Evolutionary conservation across 2,329 filamentous ascomycete genomes (phyloP).

Genomic region (Basipetospora chlamydospora): DNA sequence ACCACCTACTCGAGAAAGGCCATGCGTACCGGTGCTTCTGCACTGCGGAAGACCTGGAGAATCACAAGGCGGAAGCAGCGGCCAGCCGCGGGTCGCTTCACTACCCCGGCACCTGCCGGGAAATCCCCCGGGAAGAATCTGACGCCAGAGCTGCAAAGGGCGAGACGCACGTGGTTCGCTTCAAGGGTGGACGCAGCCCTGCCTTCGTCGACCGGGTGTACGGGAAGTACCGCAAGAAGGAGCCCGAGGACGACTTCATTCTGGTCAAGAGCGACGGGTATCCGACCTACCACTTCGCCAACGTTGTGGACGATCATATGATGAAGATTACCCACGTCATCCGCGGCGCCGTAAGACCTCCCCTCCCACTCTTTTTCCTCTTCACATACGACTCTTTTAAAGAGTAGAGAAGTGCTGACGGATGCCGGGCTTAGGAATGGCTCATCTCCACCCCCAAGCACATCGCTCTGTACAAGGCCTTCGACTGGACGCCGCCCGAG

Average conservation of each 20-base stretch:
- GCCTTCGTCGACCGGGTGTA: slow-evolving; percentile 58
- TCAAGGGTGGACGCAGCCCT: slow-evolving; percentile 34
- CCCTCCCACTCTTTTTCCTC: neutral
- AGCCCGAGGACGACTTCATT: slow-evolving; percentile 64
- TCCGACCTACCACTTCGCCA: slow-evolving; percentile 93
- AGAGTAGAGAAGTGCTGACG: slow-evolving; percentile 1
- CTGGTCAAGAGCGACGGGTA: slow-evolving; percentile 82
- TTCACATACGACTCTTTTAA: neutral
- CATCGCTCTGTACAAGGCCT: slow-evolving; percentile 57
- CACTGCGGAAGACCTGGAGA: slow-evolving; percentile 52
- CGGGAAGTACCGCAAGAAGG: slow-evolving; percentile 44
- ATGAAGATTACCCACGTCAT: slow-evolving; percentile 97
- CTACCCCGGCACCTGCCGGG: slow-evolving; percentile 54
- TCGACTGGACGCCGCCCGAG: slow-evolving; percentile 57
- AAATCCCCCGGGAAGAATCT: slow-evolving; percentile 52
- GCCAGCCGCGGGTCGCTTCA: slow-evolving; percentile 27
- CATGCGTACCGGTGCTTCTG: slow-evolving; percentile 94
- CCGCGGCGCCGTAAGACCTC: slow-evolving; percentile 53
- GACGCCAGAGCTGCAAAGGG: slow-evolving; percentile 53
- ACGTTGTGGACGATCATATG: slow-evolving; percentile 87
- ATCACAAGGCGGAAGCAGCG: slow-evolving; percentile 48
- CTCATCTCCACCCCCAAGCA: slow-evolving; percentile 78
- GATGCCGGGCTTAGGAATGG: slow-evolving; percentile 53
- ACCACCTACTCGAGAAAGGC: slow-evolving; percentile 52
- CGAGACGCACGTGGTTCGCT: slow-evolving; percentile 62